A percentile compares a stretch with the other conserved stretches of the same genome.
These are phyloP conservation scores for Colletotrichum tropicicola DNA, from an alignment of 2,329 filamentous ascomycete genomes.

Conservation along the genomic window DNA sequence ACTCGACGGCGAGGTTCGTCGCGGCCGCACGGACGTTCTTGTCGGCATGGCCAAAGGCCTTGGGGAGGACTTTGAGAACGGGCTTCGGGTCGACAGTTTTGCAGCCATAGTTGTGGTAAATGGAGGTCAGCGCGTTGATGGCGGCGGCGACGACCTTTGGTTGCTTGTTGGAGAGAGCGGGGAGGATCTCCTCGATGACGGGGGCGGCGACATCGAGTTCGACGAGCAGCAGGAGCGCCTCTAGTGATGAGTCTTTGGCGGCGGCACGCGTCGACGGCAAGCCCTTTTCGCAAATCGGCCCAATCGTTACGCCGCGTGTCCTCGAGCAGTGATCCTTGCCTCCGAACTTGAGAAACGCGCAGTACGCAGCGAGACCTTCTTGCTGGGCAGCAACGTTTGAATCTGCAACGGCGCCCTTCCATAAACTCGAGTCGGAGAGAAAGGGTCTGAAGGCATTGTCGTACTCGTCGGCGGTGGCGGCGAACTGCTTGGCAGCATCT, in stretches of 20 bases:
- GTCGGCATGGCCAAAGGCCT: constrained; percentile 94
- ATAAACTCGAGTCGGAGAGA: constrained; percentile 82
- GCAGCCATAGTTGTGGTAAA: constrained; percentile 94
- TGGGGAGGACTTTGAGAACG: constrained; percentile 86
- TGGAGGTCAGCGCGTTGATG: constrained; percentile 78
- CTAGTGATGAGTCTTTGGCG: constrained; percentile 86
- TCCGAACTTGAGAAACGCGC: constrained; percentile 91
- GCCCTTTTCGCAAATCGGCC: constrained; percentile 89
- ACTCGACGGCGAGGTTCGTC: constrained; percentile 88
- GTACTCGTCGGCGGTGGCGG: constrained; percentile 83
- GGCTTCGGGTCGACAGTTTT: constrained; percentile 94
- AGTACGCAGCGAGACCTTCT: constrained; percentile 87
- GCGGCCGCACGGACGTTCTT: constrained; percentile 97
- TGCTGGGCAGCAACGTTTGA: constrained; percentile 97
- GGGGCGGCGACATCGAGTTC: constrained; percentile 88
- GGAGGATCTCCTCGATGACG: constrained; percentile 89
- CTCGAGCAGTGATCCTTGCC: constrained; percentile 81
- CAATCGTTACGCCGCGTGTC: constrained; percentile 79
- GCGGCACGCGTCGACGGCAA: constrained; percentile 86
- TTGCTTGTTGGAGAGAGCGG: constrained; percentile 84
- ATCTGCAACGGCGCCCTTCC: constrained; percentile 93
- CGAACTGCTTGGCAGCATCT: constrained; percentile 88
- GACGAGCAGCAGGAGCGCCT: constrained; percentile 87
- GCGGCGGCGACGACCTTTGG: constrained; percentile 84
- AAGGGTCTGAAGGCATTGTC: constrained; percentile 90